Evolutionary conservation across 2,329 filamentous ascomycete genomes (phyloP).

Genomic region (Zymoseptoria pseudotritici): DNA sequence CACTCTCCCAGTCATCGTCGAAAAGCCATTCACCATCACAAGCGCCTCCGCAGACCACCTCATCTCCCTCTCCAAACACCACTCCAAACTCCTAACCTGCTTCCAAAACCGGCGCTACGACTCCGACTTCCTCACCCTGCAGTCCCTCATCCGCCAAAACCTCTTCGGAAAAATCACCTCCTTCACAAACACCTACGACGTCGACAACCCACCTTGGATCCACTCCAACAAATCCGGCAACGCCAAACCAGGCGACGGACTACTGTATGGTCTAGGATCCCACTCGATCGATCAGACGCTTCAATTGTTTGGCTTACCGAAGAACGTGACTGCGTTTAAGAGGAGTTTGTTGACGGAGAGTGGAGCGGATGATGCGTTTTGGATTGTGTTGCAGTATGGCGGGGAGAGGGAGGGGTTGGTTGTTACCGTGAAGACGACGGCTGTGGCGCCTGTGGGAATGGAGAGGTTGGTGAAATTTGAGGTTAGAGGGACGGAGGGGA

Average conservation of each 20-base stretch:
- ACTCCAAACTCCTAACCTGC: constrained; percentile 29
- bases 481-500: constrained; percentile 29
- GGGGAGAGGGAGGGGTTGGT: constrained; percentile 28
- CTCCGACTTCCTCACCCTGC: constrained; percentile 33
- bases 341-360: constrained; percentile 24
- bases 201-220: constrained; percentile 38
- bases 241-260: constrained; percentile 34
- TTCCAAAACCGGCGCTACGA: constrained; percentile 36
- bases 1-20: constrained; percentile 34
- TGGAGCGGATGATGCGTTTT: constrained; percentile 31
- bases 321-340: constrained; percentile 27
- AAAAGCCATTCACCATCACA: constrained; percentile 33
- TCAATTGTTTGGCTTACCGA: constrained; percentile 31
- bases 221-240: constrained; percentile 18
- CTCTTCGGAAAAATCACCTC: constrained; percentile 27
- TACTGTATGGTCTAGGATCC: constrained; percentile 38
- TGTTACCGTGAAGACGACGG: constrained; percentile 30
- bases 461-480: constrained; percentile 28
- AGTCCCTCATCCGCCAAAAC: constrained; percentile 16
- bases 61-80: constrained; percentile 26
- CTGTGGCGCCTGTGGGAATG: constrained; percentile 23
- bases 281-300: constrained; percentile 35
- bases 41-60: constrained; percentile 29
- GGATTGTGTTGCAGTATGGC: constrained; percentile 31
- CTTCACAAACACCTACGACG: constrained; percentile 32